A percentile compares a stretch with the other conserved stretches of the same genome.
phyloP scores from a whole-genome alignment of 1,139 yeast species.

The Starmera stellimalicola region DNA sequence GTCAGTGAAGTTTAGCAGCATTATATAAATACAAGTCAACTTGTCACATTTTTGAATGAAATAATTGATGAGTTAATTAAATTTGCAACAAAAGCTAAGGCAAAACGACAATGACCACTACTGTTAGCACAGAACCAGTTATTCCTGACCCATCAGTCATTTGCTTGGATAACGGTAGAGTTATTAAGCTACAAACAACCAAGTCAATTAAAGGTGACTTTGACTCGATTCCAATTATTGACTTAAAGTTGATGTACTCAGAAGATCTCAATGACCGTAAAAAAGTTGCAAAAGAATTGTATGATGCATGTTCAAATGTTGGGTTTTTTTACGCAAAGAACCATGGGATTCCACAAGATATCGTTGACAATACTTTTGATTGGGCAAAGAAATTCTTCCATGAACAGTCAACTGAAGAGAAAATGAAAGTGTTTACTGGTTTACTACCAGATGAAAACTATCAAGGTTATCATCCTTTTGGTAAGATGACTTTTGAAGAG shows the following conservation, averaged over 20 bases:
- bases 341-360: conserved; percentile 18
- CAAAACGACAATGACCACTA: not conserved
- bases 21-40: no score
- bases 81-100: not conserved
- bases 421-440: conserved; percentile 19
- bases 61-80: no score
- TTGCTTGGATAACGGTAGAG: conserved; percentile 1
- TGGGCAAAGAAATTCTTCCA: conserved; percentile 20
- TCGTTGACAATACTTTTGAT: conserved; percentile 11
- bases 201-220: conserved; percentile 4
- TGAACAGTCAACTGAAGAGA: conserved; percentile 16
- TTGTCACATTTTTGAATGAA: no score
- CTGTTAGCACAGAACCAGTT: not conserved
- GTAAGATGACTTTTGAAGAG: conserved; percentile 10
- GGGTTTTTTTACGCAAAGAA: conserved; percentile 25
- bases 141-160: not conserved
- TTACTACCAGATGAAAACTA: conserved; percentile 15
- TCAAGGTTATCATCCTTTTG: conserved; percentile 22
- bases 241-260: conserved; percentile 6
- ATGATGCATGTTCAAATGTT: conserved; percentile 14
- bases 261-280: conserved; percentile 5
- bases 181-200: not conserved
- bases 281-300: conserved; percentile 10
- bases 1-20: no score
- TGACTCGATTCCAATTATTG: conserved; percentile 11